phyloP scores from a whole-genome alignment of 495 filamentous ascomycete species.

The Aspergillus steynii region DNA sequence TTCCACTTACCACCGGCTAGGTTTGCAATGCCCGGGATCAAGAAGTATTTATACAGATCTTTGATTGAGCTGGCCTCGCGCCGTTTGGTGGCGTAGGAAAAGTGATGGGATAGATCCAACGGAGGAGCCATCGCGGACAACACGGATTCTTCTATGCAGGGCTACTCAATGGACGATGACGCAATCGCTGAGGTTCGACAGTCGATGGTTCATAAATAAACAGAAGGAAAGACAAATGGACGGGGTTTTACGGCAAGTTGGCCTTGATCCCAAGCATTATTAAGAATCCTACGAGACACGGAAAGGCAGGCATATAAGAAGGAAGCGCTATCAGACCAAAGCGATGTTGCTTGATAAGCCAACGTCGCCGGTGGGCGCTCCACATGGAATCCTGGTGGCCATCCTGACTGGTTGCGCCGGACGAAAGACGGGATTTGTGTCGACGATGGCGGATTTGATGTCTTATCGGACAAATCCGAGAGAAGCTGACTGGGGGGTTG shows the following conservation, averaged over 20 bases:
- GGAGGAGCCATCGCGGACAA: constrained; percentile 42
- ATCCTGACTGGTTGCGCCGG: neutral
- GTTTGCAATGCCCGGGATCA: constrained; percentile 78
- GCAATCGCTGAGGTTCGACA: no score
- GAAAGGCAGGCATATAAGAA: neutral
- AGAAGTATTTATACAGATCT: constrained; percentile 80
- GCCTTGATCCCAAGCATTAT: neutral
- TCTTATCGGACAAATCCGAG: constrained; percentile 17
- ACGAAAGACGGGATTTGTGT: neutral
- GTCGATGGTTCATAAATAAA: neutral
- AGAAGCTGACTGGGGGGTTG: no score
- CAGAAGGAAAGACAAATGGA: neutral
- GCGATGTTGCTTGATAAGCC: constrained; percentile 19
- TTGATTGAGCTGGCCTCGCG: constrained; percentile 69
- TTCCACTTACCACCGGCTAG: constrained; percentile 75
- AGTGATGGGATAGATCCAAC: constrained; percentile 77
- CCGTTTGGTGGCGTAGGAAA: constrained; percentile 63
- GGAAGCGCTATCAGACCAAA: constrained; percentile 6
- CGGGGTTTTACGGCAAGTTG: neutral
- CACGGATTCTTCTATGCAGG: neutral
- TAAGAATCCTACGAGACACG: neutral
- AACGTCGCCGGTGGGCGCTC: constrained; percentile 2
- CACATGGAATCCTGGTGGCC: constrained; percentile 7
- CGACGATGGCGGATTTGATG: neutral
- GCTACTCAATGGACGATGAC: no score